phyloP scores from a whole-genome alignment of 1,139 yeast species.

The Diutina sp. region DNA sequence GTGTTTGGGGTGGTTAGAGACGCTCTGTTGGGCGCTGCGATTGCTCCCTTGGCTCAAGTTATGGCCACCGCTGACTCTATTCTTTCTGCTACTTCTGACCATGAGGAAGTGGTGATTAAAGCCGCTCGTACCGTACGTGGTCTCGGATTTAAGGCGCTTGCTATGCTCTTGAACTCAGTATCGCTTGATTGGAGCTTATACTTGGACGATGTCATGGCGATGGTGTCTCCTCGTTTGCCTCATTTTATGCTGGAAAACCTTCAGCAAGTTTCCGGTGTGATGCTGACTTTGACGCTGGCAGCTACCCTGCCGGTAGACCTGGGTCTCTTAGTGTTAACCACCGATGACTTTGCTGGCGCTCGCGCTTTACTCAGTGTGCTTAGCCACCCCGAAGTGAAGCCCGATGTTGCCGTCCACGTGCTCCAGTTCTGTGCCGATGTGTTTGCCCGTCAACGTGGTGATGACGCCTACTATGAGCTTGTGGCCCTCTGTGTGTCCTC shows the following conservation, averaged over 20 bases:
- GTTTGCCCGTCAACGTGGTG: background rate
- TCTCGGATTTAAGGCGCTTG: background rate
- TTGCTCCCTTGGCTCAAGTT: background rate
- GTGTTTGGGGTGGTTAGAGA: background rate
- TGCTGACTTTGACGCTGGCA: background rate
- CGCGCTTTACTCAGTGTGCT: background rate
- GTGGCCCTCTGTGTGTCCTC: background rate
- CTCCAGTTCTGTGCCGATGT: slow-evolving; percentile 1
- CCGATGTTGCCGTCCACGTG: background rate
- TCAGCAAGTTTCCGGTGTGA: slow-evolving; percentile 25
- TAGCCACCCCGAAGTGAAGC: background rate
- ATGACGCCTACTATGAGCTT: background rate
- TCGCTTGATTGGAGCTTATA: background rate
- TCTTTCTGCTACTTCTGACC: background rate
- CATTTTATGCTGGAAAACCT: slow-evolving; percentile 64
- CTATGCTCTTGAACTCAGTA: background rate
- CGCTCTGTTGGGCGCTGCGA: background rate
- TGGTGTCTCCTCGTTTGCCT: background rate
- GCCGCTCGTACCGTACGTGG: background rate
- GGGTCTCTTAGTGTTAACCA: background rate
- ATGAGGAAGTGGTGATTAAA: background rate
- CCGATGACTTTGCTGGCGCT: background rate
- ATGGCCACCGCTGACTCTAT: background rate
- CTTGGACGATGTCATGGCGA: background rate
- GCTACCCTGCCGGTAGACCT: background rate